A percentile compares a stretch with the other conserved stretches of the same genome.
These are phyloP conservation scores for Lentinus tigrinus DNA, from an alignment of 768 basidiomycete genomes.

Conservation along the genomic window DNA sequence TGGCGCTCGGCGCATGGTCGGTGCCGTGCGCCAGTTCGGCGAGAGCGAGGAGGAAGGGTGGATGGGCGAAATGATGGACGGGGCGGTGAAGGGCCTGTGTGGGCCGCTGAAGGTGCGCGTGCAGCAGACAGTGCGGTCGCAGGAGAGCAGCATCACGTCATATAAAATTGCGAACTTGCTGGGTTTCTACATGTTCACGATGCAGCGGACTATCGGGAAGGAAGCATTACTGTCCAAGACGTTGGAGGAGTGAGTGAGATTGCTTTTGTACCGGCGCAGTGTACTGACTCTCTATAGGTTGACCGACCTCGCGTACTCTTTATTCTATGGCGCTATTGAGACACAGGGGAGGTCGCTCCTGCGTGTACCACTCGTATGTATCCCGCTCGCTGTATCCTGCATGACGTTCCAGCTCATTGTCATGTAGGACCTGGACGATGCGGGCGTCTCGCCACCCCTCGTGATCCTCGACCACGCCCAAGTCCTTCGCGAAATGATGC, in stretches of 20 bases:
- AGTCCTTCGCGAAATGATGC: constrained; percentile 84
- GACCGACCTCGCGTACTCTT: constrained; percentile 73
- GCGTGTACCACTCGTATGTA: constrained; percentile 52
- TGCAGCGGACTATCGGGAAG: constrained; percentile 89
- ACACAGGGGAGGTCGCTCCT: constrained; percentile 71
- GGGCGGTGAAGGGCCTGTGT: constrained; percentile 78
- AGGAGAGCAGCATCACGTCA: constrained; percentile 88
- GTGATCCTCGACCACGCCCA: constrained; percentile 80
- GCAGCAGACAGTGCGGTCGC: constrained; percentile 89
- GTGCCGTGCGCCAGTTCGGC: constrained; percentile 58
- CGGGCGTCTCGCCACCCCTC: constrained; percentile 70
- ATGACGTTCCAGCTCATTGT: background rate
- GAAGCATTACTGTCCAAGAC: constrained; percentile 74
- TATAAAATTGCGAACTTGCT: constrained; percentile 95
- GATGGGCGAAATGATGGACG: constrained; percentile 79
- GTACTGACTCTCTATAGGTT: constrained; percentile 47
- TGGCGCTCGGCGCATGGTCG: constrained; percentile 68
- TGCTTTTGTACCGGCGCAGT: background rate
- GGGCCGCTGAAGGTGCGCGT: constrained; percentile 92
- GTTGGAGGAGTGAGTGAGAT: constrained; percentile 62
- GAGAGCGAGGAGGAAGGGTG: constrained; percentile 70
- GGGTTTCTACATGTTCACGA: constrained; percentile 91
- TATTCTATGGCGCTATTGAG: constrained; percentile 88
- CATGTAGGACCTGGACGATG: constrained; percentile 63
- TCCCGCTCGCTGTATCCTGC: background rate